A percentile compares a stretch with the other conserved stretches of the same genome.
These are phyloP conservation scores for Colletotrichum zoysiae DNA, from an alignment of 2,329 filamentous ascomycete genomes.

Conservation along the genomic window DNA sequence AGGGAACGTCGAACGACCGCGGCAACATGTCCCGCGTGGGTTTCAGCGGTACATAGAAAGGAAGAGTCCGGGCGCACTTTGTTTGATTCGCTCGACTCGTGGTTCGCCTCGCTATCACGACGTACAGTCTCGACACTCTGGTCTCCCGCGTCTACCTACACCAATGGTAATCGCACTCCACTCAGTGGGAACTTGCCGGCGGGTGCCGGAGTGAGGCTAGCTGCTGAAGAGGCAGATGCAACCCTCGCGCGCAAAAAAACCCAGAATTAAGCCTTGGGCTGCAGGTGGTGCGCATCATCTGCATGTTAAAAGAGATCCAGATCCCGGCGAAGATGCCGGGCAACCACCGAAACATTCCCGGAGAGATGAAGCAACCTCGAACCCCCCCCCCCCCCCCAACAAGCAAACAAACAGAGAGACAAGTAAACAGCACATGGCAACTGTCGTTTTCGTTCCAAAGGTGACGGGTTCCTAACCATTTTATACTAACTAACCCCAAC, in stretches of 20 bases:
- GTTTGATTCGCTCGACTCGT: too few relatives aligned
- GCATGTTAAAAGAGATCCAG: background rate
- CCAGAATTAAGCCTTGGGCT: background rate
- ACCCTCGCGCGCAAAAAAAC: too few relatives aligned
- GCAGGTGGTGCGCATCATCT: background rate
- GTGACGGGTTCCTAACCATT: constrained; percentile 7
- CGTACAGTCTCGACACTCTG: background rate
- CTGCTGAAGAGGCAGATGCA: background rate
- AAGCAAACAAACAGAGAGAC: too few relatives aligned
- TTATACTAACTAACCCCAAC: background rate
- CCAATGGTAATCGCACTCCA: background rate
- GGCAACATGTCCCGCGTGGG: background rate
- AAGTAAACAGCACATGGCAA: background rate
- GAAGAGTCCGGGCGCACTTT: too few relatives aligned
- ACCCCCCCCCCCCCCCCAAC: too few relatives aligned
- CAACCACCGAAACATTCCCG: constrained; percentile 28
- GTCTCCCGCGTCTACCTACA: background rate
- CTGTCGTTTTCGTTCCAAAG: constrained; percentile 3
- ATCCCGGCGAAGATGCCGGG: constrained; percentile 14
- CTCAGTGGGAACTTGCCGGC: background rate
- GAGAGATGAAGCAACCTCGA: background rate
- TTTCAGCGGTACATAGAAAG: background rate
- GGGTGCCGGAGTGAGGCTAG: background rate
- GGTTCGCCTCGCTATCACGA: background rate
- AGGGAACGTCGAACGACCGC: background rate